Percentiles rank a stretch among this genome's conserved stretches.
phyloP scores from a whole-genome alignment of 1,284 basidiomycete species.

The Cryptococcus deneoformans region DNA sequence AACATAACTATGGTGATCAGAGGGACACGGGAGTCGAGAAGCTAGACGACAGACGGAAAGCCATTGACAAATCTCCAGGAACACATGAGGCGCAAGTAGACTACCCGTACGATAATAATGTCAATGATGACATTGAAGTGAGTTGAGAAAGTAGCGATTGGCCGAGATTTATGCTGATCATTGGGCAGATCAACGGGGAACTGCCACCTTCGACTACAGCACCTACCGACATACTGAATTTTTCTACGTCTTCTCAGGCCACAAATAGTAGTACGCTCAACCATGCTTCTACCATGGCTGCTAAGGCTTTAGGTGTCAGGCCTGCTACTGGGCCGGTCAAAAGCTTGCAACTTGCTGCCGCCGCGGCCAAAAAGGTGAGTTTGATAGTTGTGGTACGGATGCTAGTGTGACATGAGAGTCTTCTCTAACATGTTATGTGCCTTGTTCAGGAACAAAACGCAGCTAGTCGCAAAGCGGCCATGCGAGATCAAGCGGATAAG shows the following conservation, averaged over 20 bases:
- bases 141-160: too few relatives aligned
- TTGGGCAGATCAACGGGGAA: too few relatives aligned
- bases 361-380: constrained; percentile 47
- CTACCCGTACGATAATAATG: too few relatives aligned
- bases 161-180: too few relatives aligned
- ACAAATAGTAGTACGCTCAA: constrained; percentile 15
- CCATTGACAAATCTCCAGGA: too few relatives aligned
- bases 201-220: background rate
- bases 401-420: too few relatives aligned
- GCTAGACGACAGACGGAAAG: too few relatives aligned
- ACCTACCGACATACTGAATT: constrained; percentile 2
- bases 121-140: too few relatives aligned
- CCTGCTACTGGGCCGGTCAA: constrained; percentile 58
- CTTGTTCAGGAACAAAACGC: constrained; percentile 74
- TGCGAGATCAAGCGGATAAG: constrained; percentile 74
- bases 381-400: background rate
- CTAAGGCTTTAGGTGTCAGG: constrained; percentile 45
- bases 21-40: too few relatives aligned
- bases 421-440: background rate
- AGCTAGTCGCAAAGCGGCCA: constrained; percentile 68
- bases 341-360: constrained; percentile 72
- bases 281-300: constrained; percentile 41
- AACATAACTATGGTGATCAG: too few relatives aligned
- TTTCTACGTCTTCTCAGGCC: constrained; percentile 14
- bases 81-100: too few relatives aligned